Base-by-base conservation (phyloP, 768 basidiomycete genomes). In the Naganishia kalamii region DNA sequence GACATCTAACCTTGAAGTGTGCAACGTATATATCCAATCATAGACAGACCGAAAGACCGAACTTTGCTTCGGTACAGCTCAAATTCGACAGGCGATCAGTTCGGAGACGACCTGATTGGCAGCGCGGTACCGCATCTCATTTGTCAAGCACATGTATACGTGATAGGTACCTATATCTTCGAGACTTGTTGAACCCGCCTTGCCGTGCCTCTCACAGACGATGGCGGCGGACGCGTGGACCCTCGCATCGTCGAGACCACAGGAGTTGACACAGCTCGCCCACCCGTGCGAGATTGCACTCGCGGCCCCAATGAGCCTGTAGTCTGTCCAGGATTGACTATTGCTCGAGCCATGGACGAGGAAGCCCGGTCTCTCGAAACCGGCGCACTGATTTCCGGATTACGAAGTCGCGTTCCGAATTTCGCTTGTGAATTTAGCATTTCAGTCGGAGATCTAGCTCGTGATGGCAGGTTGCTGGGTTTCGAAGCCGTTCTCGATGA, bases 391-490 rank as follows among this genome's bases (percentile, higher is more conserved):
- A 57, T n/a, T 8, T 57, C 54, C 8, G 54, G 54, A 27, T 57
- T 41, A 23, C 54, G 54, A 57, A 57, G 54, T 17, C 54, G 54
- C 10, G 54, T 57, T 13, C 54, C 54, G 19, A 57, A 57, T 21
- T 57, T 57, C 5, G 54, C 54, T 40, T 57, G 33, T 13, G 54
- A 57, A 40, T 57, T 57, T 19, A 57, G n/a, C 54, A 57, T 57
- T 15, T 57, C 54, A 35, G 54, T 57, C n/a, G 54, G 54, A 6
- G 54, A 57, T 23, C 54, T 35, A 37, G 54, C 54, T 57, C 54
- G 54, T 27, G 13, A 15, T 23, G 54, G 54, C 21, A 40, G 23
- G 17, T 6, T 57, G 21, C 35, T 44, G 19, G 43, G 17, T 37
- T 40, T 40, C 11, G 21, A 10, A 19, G 54, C 17, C 21, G 30